Base-by-base conservation (phyloP, 345 rosid species). In the Hirschfeldia incana region DNA sequence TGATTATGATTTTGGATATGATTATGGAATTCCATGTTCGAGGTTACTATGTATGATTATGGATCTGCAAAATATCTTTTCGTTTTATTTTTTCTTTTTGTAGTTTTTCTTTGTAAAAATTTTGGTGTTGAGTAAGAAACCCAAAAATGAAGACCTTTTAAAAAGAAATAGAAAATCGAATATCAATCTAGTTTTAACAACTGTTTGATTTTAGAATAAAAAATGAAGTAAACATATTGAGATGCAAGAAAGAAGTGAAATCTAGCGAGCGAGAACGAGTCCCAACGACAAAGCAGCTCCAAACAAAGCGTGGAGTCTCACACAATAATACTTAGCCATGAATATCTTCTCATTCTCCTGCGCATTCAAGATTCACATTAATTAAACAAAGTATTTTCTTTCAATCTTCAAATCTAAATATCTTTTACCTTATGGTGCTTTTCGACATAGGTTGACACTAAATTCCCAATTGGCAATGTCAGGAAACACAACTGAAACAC, bases 271-370 rank as follows among this genome's bases (percentile, higher is more conserved):
- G 0, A 78, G 73, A 8, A 89, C 82, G 46, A 89, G 83, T 72
- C 98, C 98, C 55, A 85, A 81, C 9, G 92, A 85, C 83, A 92
- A 79, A 15, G 97, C 97, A 57, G 87, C 90, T 73, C 93, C 97
- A 65, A 94, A 88, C 57, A 92, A 80, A 13, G 88, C 79, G 76
- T 92, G 98, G 58, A 92, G 83, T 81, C 94, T 86, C 77, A 94
- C 97, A 73, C 98, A 92, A 32, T 88, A 91, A 73, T 94, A 94
- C 85, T 92, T 94, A 28, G 95, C 98, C 98, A 88, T 89, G 87
- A 94, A 94, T 75, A 92, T 92, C 84, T 87, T 85, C 76, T 60
- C 84, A 80, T 89, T 88, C 51, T 94, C 87, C 97, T 94, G 85
- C 53, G 85, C 53, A 67, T 73, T 32, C 3, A 34, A 32, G 0